phyloP scores from a whole-genome alignment of 2,329 filamentous ascomycete genomes.

The Alternaria gansuensis region DNA sequence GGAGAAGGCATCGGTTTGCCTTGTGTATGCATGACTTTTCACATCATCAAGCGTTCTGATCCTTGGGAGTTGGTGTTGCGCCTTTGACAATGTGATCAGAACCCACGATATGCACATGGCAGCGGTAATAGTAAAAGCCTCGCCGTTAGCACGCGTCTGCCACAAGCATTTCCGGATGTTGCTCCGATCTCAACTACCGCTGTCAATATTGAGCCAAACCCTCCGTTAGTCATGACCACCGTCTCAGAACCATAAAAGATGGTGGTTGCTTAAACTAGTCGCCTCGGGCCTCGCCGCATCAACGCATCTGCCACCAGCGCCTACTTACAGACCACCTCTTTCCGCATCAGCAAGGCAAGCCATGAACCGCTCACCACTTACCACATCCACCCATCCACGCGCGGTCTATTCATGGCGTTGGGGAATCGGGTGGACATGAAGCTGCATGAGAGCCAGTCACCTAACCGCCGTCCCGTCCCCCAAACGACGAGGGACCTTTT shows the following conservation, averaged over 20 bases:
- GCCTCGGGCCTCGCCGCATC: conserved; percentile 13
- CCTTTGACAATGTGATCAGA: background rate
- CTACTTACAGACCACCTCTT: conserved; percentile 10
- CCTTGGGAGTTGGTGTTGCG: background rate
- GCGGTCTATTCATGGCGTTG: conserved; percentile 11
- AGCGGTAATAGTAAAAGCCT: conserved; percentile 1
- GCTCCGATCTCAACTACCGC: background rate
- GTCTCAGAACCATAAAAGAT: conserved; percentile 9
- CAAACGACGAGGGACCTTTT: conserved; percentile 16
- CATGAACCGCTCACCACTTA: background rate
- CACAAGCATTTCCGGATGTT: conserved; percentile 20
- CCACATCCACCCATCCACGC: background rate
- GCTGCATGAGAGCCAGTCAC: conserved; percentile 2
- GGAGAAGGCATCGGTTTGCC: conserved; percentile 3
- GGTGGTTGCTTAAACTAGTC: conserved; percentile 4
- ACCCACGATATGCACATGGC: background rate
- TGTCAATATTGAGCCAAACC: background rate
- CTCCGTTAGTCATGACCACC: background rate
- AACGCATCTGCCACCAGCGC: conserved; percentile 23
- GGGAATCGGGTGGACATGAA: conserved; percentile 2
- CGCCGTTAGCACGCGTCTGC: conserved; percentile 11
- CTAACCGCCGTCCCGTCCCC: conserved; percentile 15
- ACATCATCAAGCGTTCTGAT: conserved; percentile 2
- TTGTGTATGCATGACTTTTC: conserved; percentile 3
- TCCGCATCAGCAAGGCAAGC: conserved; percentile 3